Base-by-base conservation (phyloP, 2,329 filamentous ascomycete species). In the Paraphoma chrysanthemicola region DNA sequence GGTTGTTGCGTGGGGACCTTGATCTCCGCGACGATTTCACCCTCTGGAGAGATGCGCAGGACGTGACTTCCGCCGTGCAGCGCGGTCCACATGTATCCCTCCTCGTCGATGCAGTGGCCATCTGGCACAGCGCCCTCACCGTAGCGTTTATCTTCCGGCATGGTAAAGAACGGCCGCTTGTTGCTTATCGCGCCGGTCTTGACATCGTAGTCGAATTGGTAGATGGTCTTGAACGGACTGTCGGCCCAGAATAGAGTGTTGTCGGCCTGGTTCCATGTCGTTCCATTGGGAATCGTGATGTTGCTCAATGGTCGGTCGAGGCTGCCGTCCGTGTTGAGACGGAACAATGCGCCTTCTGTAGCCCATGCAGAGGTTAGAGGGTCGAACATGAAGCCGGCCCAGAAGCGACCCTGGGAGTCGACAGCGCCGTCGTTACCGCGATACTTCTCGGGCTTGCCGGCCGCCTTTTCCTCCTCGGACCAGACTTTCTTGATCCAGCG, bases 31-130 rank as follows among this genome's bases (percentile, higher is more conserved):
- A 93, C 81, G 30, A 96, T 78, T 68, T 88, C 80, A 2, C 92
- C 92, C 48, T 84, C 76, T 4, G 88, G 86, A 46, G 85, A 86
- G 69, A 97, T 89, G 73, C 90, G 87, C 63, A 96, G 79, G 23
- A 97, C 91, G 57, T 87, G 85, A 56, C 85, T 82, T 60, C 90
- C 90, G 51, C 92, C 92, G 72, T 92, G 95, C n/a, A 95, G 82
- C 7, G 92, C 91, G 59, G 90, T 88, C 93, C 94, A 97, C 69
- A 97, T 83, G 79, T 90, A 89, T n/a, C 92, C 93, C 52, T 96
- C 87, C 43, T 84, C 85, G 71, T 97, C 93, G 69, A 96, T 85
- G 60, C 89, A 88, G 78, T 94, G 93, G 2, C 93, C 93, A 76
- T 97, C 93, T 1, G 92, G 92, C 60, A 85, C 82, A 6, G 80